Conservation (phyloP, 805 yeast genomes). For the Yamadazyma laniorum region DNA sequence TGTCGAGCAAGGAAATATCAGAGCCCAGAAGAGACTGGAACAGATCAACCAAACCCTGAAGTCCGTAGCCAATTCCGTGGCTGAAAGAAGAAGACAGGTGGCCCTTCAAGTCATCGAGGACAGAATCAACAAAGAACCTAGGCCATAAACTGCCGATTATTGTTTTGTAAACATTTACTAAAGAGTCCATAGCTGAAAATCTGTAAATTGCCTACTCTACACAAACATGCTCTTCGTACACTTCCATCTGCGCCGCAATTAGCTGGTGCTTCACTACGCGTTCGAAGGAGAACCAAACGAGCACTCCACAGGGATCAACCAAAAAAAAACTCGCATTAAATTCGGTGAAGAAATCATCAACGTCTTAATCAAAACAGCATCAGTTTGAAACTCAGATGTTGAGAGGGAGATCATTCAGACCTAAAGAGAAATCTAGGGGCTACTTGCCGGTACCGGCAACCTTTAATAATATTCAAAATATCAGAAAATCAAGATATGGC, state of each 20-base stretch:
- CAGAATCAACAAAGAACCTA: conserved; percentile 24
- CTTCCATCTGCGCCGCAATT: too few species aligned
- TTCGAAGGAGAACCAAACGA: too few species aligned
- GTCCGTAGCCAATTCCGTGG: conserved; percentile 47
- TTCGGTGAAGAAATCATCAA: too few species aligned
- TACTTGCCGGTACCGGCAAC: conserved; percentile 32
- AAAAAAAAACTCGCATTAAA: too few species aligned
- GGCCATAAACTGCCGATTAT: too few species aligned
- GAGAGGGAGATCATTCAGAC: conserved; percentile 21
- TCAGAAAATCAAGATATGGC: conserved; percentile 2
- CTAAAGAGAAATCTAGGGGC: conserved; percentile 19
- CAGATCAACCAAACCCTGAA: conserved; percentile 42
- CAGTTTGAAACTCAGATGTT: conserved; percentile 2
- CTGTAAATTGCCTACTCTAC: too few species aligned
- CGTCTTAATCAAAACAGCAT: too few species aligned
- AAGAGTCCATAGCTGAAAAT: too few species aligned
- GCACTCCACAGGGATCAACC: too few species aligned
- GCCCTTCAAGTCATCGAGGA: conserved; percentile 76
- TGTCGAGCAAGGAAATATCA: conserved; percentile 68
- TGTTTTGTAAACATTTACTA: too few species aligned
- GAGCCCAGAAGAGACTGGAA: conserved; percentile 63
- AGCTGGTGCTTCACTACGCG: too few species aligned
- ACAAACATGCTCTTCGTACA: too few species aligned
- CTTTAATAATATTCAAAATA: conserved; percentile 17
- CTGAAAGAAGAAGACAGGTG: conserved; percentile 75